Base-by-base conservation (phyloP, 108 stramenopile genomes). In the Skeletonema grethae region DNA sequence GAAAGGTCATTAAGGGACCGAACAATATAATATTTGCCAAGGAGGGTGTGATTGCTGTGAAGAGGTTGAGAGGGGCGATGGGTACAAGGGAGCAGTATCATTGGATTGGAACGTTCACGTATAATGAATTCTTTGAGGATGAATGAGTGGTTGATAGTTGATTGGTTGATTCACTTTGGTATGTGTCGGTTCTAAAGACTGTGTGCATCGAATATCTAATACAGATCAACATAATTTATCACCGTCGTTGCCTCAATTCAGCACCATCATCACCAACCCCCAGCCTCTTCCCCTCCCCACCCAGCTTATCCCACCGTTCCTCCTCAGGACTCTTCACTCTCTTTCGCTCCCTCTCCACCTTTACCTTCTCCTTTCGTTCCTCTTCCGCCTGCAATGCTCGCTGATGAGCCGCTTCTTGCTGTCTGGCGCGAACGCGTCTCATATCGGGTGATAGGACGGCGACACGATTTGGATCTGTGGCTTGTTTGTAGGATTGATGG, bases 321-420 rank as follows among this genome's bases (percentile, higher is more conserved):
- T 83, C 77, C 73, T 76, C 73, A 7, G 82, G 82, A 73, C 68
- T 78, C 24, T 83, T 79, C 3, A 83, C 77, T 30, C 77, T 55
- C 53, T 83, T 83, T 45, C 73, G 62, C 67, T 64, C 67, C 57
- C 36, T 58, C 50, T 83, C 82, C 22, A 20, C 43, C 31, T 18
- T 32, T 29, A 25, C 39, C 18, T 65, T 74, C 24, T 36, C 15
- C 41, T 69, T 79, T 53, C 56, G 61, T 39, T 79, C 73, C 18
- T 74, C 72, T 7, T 36, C 63, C 29, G 82, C 82, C 63, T 79
- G 64, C 4, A 53, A 29, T 0, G 82, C 60, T 38, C 39, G 48
- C 45, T 67, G 71, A 5, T 35, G 25, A 3, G 72, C 57, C 13
- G 30, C 24, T 16, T 73, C 30, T 36, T 83, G 82, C 41, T 83